Base-by-base conservation (phyloP, 345 rosid species). In the Linum lewisii region DNA sequence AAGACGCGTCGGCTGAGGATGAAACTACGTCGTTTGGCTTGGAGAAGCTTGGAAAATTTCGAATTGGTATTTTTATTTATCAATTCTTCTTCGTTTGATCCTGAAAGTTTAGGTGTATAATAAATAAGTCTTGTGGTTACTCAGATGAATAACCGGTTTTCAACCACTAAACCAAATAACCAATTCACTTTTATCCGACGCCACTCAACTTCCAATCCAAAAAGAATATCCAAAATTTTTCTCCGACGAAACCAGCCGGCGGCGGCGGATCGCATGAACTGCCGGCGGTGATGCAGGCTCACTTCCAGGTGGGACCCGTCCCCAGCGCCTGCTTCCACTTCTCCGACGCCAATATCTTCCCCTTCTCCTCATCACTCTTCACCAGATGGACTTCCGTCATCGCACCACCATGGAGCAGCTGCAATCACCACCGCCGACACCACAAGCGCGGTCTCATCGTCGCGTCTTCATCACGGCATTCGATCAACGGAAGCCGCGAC, bases 241-340 rank as follows among this genome's bases (percentile, higher is more conserved):
- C 34, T 29, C 34, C 34, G 34, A 29, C 34, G n/a, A 29, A 29
- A 29, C 34, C 1, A 4, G 7, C 34, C 47, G 47, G 47, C 47
- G 16, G 47, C 47, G 18, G n/a, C n/a, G n/a, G n/a, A 42, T 4
- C 47, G 62, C 44, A 67, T 68, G 77, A 70, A 61, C 66, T 7
- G 21, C 21, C 54, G 54, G 3, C 13, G 22, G 83, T 71, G 78
- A 77, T 79, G 89, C 92, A 76, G 82, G 73, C 88, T 69, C 88
- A 76, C 66, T 79, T 81, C 49, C 59, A 84, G 67, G 83, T 78
- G 85, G 92, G 95, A 68, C 88, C 82, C 73, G 63, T 71, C 64
- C 79, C 83, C 75, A 22, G 66, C 29, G 36, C 61, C 23, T 19
- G 23, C 54, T 19, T 22, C 34, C 34, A 29, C 21, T 16, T 79